These are phyloP conservation scores for Neonectria neomacrospora DNA, from an alignment of 2,329 filamentous ascomycete genomes.

Conservation along the genomic window DNA sequence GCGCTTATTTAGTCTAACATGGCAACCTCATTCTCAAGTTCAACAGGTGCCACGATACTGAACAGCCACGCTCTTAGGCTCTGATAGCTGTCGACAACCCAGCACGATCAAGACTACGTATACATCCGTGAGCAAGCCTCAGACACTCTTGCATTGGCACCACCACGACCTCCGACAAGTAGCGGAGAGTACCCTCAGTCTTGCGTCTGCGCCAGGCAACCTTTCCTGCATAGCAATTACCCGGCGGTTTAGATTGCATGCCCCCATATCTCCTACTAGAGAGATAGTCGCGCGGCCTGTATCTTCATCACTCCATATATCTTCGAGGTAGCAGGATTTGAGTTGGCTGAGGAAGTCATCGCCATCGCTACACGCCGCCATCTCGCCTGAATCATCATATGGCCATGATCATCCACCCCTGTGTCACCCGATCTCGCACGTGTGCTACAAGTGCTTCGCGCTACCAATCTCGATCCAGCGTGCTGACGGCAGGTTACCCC, in stretches of 20 bases:
- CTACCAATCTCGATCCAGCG: neutral
- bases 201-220: neutral
- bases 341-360: neutral
- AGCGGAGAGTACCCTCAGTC: neutral
- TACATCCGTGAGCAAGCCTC: too few species aligned
- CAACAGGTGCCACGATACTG: neutral
- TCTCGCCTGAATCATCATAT: neutral
- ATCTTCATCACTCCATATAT: too few species aligned
- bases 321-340: neutral
- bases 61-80: too few species aligned
- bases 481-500: neutral
- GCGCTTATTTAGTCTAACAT: neutral
- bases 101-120: too few species aligned
- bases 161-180: neutral
- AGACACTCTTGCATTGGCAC: too few species aligned
- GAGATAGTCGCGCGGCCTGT: too few species aligned
- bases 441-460: neutral
- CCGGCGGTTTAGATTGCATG: too few species aligned
- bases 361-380: neutral
- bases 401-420: neutral
- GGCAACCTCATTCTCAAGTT: neutral
- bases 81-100: too few species aligned
- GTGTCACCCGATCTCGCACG: neutral
- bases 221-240: too few species aligned
- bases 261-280: too few species aligned